Percentiles rank a stretch among this genome's conserved stretches.
These are phyloP conservation scores for Sordaria brevicollis DNA, from an alignment of 495 filamentous ascomycete genomes.

Conservation along the genomic window DNA sequence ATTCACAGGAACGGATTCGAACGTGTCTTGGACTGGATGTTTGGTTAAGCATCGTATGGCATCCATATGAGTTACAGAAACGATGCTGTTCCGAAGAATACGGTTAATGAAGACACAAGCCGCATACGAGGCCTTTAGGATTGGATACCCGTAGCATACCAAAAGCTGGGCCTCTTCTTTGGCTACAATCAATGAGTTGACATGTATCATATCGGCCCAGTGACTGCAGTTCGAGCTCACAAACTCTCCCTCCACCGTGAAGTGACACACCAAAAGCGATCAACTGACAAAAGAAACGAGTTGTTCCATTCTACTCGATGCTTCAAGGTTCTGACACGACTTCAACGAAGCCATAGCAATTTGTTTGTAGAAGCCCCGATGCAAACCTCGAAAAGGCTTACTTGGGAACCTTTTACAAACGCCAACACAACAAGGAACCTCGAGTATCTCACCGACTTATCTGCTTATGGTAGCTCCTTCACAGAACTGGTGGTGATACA, in stretches of 20 bases:
- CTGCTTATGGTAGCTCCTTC: no score
- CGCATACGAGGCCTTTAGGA: not conserved
- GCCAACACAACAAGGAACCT: not conserved
- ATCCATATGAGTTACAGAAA: not conserved
- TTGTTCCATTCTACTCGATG: no score
- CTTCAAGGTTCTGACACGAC: no score
- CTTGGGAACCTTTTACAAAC: not conserved
- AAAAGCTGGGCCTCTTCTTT: not conserved
- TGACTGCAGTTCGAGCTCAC: no score
- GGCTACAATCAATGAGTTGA: no score
- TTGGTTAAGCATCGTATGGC: constrained; percentile 11
- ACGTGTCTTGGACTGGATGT: constrained; percentile 14
- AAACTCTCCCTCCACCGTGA: no score
- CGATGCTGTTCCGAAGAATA: no score
- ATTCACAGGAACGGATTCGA: constrained; percentile 17
- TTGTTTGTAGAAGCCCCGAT: not conserved
- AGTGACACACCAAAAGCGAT: no score
- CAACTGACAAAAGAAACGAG: no score
- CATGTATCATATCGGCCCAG: no score
- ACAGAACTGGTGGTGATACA: no score
- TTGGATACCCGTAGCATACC: not conserved
- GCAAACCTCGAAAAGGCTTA: not conserved
- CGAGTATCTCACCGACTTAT: not conserved
- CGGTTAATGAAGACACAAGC: not conserved
- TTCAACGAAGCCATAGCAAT: no score